Percentiles rank a stretch among this genome's conserved stretches.
Conservation (phyloP, 208 protist species). For the Borovskyia barvae region DNA sequence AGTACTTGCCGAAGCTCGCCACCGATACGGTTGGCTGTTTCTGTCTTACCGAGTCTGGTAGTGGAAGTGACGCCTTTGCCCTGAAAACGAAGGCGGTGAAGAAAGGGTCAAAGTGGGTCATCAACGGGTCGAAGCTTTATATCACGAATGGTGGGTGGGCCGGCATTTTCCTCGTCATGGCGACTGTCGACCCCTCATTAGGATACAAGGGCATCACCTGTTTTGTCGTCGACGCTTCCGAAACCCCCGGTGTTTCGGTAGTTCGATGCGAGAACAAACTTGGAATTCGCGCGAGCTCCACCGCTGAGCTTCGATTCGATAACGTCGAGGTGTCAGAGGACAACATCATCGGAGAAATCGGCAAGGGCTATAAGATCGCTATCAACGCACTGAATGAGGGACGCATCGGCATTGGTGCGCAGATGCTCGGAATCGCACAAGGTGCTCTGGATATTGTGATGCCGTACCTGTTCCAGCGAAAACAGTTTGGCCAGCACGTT, state of each 20-base stretch:
- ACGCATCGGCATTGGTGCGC: conserved; percentile 94
- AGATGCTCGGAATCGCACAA: conserved; percentile 93
- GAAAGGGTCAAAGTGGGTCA: conserved; percentile 82
- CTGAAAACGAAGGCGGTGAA: conserved; percentile 85
- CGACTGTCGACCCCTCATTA: conserved; percentile 83
- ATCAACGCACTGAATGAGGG: conserved; percentile 95
- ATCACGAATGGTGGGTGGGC: conserved; percentile 93
- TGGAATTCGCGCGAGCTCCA: conserved; percentile 94
- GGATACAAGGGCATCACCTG: conserved; percentile 95
- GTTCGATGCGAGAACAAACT: conserved; percentile 95
- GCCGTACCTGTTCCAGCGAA: conserved; percentile 88
- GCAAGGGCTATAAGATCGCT: conserved; percentile 95
- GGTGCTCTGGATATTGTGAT: conserved; percentile 74
- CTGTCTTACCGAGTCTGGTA: conserved; percentile 84
- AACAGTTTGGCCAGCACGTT: conserved; percentile 91
- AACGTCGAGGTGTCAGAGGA: conserved; percentile 79
- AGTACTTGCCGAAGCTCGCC: conserved; percentile 90
- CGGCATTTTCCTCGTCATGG: conserved; percentile 93
- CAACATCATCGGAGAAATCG: conserved; percentile 82
- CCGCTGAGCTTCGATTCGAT: conserved; percentile 92
- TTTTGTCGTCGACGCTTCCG: conserved; percentile 91
- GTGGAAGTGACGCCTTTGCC: conserved; percentile 92
- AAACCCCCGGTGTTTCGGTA: conserved; percentile 85
- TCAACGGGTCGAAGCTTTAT: conserved; percentile 94
- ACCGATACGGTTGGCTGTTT: conserved; percentile 85